Conservation (phyloP, 176 grass and related monocot genomes). For the Musa schizocarpa region DNA sequence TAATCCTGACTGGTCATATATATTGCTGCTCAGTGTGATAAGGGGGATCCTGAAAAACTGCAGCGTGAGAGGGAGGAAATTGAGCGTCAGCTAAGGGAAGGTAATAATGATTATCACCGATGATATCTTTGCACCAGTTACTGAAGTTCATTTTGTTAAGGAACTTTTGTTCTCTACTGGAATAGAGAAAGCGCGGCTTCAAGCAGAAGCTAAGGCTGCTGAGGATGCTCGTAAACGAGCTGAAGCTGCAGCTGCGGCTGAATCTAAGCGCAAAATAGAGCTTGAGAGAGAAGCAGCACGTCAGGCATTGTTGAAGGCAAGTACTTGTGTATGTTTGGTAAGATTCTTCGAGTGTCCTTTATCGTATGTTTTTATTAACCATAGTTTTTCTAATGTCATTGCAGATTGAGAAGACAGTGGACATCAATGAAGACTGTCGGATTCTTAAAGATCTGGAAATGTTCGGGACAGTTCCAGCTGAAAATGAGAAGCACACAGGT, state of each 20-base stretch:
- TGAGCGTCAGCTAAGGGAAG: conserved; percentile 82
- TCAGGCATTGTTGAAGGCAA: conserved; percentile 71
- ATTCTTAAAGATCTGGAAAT: conserved; percentile 80
- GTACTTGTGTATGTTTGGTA: conserved; percentile 17
- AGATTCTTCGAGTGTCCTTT: not conserved
- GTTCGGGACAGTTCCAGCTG: conserved; percentile 49
- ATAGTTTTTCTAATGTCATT: conserved; percentile 6
- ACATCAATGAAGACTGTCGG: conserved; percentile 57
- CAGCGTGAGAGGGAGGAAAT: conserved; percentile 52
- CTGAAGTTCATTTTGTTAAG: not conserved
- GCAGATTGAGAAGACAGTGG: conserved; percentile 85
- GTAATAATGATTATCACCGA: conserved; percentile 24
- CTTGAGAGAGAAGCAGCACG: conserved; percentile 84
- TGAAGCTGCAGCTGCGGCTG: conserved; percentile 69
- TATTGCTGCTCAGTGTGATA: conserved; percentile 43
- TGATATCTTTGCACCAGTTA: conserved; percentile 2
- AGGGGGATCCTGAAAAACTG: conserved; percentile 38
- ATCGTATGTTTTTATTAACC: not conserved
- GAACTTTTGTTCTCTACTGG: not conserved
- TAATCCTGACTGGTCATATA: not conserved
- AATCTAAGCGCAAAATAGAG: conserved; percentile 73
- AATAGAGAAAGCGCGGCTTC: conserved; percentile 72
- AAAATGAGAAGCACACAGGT: conserved; percentile 62
- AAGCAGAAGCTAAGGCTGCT: conserved; percentile 86
- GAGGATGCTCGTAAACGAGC: conserved; percentile 65